phyloP scores from a whole-genome alignment of 345 rosid genomes.

The Chamaenerion angustifolium region DNA sequence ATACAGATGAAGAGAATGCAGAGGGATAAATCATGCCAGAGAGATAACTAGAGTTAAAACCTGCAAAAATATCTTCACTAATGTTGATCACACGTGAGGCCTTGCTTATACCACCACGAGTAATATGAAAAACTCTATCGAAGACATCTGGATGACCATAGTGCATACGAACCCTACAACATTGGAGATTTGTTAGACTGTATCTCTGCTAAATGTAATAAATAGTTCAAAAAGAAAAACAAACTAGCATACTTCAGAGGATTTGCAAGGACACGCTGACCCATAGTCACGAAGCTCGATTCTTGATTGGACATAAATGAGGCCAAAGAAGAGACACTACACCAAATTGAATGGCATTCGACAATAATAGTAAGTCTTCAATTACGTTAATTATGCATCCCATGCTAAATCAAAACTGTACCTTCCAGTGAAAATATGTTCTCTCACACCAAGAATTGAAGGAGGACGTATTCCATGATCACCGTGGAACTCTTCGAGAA shows the following conservation, averaged over 20 bases:
- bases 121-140: constrained; percentile 91
- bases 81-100: constrained; percentile 97
- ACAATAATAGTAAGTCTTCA: background rate
- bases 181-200: constrained; percentile 2
- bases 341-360: constrained; percentile 7
- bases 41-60: constrained; percentile 15
- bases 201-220: constrained; percentile 4
- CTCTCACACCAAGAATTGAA: constrained; percentile 98
- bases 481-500: constrained; percentile 71
- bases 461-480: constrained; percentile 86
- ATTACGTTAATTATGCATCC: background rate
- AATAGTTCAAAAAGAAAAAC: constrained; percentile 5
- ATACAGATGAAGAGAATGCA: constrained; percentile 1
- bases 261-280: constrained; percentile 90
- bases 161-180: constrained; percentile 89
- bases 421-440: constrained; percentile 98
- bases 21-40: background rate
- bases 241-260: constrained; percentile 69
- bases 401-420: constrained; percentile 12
- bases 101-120: constrained; percentile 99
- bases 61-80: constrained; percentile 92
- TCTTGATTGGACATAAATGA: constrained; percentile 96
- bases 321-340: constrained; percentile 96
- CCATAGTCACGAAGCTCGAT: constrained; percentile 84
- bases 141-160: constrained; percentile 99